Evolutionary conservation across 1,139 yeast species (phyloP), one percentile per base, ranked within the genome.

Genomic region (Torulaspora globosa): DNA sequence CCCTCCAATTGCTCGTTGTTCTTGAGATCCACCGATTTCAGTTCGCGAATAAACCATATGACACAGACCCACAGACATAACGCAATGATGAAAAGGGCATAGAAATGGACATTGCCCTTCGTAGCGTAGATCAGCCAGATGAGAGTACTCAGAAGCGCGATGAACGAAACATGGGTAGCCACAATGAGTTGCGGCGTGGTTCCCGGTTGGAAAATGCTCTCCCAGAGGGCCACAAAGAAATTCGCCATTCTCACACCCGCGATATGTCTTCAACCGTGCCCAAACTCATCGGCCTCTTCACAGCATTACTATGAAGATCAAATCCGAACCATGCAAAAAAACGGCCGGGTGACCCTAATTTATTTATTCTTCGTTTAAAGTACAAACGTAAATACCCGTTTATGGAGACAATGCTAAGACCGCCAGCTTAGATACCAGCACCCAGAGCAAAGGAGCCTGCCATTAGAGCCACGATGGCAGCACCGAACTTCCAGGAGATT

Each of bases 191-290:
- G 89, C 0, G 97, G 97, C 0, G 92, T 78, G 0, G 95, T 80
- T 1, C 98, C 98, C 1, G 97, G 97, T n/a, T 90, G 84, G 66
- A 90, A 84, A 26, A 92, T 78, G 6, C 96, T 84, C 50, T 84
- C 82, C 97, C 97, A 90, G 40, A 92, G 74, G 29, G 84, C 95
- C 19, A 69, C 74, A 34, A 85, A 57, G 63, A 85, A 82, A 40
- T 43, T 46, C 12, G 52, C 43, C 56, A 53, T 53, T 19, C 6
- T 29, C 32, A 29, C 18, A n/a, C n/a, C 23, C 23, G 19, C 19
- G 9, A 21, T 6, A 21, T 8, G 23, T 6, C 23, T 21, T 21
- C 2, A 6, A 21, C 23, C 6, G 6, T 5, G 2, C 23, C 6
- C 8, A 7, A 21, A 2, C 7, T 21, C 21, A 6, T 6, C 23